Base-by-base conservation (phyloP, 331 rosid genomes). In the Rhamnella rubrinervis region DNA sequence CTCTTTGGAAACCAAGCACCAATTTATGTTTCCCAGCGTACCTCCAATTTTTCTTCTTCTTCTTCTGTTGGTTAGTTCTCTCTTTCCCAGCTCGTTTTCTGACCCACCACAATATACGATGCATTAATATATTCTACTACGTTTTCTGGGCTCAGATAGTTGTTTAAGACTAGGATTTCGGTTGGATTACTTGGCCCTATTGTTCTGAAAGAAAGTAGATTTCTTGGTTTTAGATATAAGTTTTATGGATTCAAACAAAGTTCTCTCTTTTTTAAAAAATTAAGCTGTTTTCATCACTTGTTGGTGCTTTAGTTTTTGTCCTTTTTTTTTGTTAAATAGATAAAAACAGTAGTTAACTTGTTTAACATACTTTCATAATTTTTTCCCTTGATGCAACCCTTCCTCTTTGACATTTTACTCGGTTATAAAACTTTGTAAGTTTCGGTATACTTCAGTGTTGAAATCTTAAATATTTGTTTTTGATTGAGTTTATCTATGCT, bases 1-100 rank as follows among this genome's bases (percentile, higher is more conserved):
- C 87, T 93, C 67, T 83, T 86, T 21, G 84, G 90, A 61, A 79
- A 83, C 80, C 82, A 84, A 65, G 84, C 78, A 56, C 88, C 98
- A 66, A 78, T 90, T 81, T 86, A 78, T 51, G 81, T 75, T 37
- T 85, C 98, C 55, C 87, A 88, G 61, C 70, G 72, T 35, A 53
- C 65, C 57, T 70, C 85, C 66, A 63, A 72, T 59, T 75, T 82
- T 67, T 78, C 86, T 66, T 71, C 92, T 41, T 41, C 49, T 41
- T 7, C 49, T 52, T 17, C 82, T 68, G 64, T 79, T 39, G 90
- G 97, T 90, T 78, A 58, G 71, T 40, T 57, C 56, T 67, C 37
- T 47, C 50, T 47, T 66, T 56, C 58, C 20, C 23, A 23, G n/a
- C 59, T 59, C 38, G 50, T 55, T 52, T 66, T 44, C 59, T 40